These are phyloP conservation scores for Mycena albidolilacea DNA, from an alignment of 768 basidiomycete genomes.

Conservation along the genomic window DNA sequence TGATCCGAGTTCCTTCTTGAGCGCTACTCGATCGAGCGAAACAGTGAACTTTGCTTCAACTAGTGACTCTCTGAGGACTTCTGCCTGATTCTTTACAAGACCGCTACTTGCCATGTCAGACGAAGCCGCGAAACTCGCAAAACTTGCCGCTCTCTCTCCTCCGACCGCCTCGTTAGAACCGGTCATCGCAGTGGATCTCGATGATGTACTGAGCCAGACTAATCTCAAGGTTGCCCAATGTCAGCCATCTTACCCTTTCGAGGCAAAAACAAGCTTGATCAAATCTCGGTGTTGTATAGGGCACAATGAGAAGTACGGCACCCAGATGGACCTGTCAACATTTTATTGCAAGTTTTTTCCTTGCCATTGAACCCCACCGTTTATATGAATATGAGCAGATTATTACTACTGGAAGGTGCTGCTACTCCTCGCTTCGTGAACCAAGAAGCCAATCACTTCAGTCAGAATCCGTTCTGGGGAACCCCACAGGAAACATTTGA, in stretches of 20 bases:
- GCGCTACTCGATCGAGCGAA: no score
- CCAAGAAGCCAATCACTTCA: neutral
- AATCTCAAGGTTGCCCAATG: constrained; percentile 71
- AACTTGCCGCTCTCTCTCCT: constrained; percentile 35
- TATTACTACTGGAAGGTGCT: constrained; percentile 83
- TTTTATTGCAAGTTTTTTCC: constrained; percentile 71
- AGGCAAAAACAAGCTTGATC: neutral
- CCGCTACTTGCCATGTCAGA: constrained; percentile 15
- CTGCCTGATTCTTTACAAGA: no score
- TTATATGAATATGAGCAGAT: constrained; percentile 52
- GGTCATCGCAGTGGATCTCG: constrained; percentile 39
- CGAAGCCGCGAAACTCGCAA: constrained; percentile 23
- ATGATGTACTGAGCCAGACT: constrained; percentile 56
- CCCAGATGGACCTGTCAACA: constrained; percentile 66
- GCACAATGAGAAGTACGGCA: constrained; percentile 75
- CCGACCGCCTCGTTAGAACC: constrained; percentile 30
- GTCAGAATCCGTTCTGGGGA: constrained; percentile 74
- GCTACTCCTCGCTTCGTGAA: neutral
- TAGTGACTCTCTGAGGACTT: no score
- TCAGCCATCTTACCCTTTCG: constrained; percentile 48
- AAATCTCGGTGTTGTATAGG: constrained; percentile 54
- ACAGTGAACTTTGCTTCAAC: no score
- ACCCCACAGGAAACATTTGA: constrained; percentile 66
- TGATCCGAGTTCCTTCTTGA: no score
- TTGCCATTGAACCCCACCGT: neutral